Conservation (phyloP, 306 rosid species). For the Cicer pinnatifidum region DNA sequence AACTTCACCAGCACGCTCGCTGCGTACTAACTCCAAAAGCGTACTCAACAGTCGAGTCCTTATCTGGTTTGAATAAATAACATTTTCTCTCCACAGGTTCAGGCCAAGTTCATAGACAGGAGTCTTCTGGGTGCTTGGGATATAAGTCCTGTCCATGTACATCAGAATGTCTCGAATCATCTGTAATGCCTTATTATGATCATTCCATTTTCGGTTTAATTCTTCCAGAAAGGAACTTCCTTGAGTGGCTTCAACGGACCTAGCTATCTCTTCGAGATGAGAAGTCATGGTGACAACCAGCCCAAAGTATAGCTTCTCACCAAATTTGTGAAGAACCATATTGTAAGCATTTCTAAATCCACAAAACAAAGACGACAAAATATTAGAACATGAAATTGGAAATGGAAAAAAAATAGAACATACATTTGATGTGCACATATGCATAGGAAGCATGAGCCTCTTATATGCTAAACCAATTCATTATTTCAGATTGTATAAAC, state of each 20-base stretch:
- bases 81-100: slow-evolving; percentile 82
- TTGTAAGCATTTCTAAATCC: slow-evolving; percentile 80
- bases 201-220: slow-evolving; percentile 80
- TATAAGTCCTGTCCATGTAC: slow-evolving; percentile 92
- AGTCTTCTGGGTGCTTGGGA: slow-evolving; percentile 61
- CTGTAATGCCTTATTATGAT: slow-evolving; percentile 76
- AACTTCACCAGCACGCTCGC: slow-evolving; percentile 77
- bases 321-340: slow-evolving; percentile 92
- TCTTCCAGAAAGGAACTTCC: slow-evolving; percentile 81
- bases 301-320: slow-evolving; percentile 82
- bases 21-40: slow-evolving; percentile 67
- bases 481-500: slow-evolving; percentile 11
- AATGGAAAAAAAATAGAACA: not conserved
- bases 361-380: slow-evolving; percentile 25
- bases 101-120: slow-evolving; percentile 84
- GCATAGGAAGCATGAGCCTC: slow-evolving; percentile 21
- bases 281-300: slow-evolving; percentile 69
- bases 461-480: not conserved
- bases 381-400: slow-evolving; percentile 36
- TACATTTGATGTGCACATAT: slow-evolving; percentile 4
- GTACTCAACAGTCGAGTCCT: slow-evolving; percentile 63
- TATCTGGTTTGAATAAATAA: slow-evolving; percentile 66
- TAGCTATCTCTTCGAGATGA: slow-evolving; percentile 74
- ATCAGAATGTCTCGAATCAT: slow-evolving; percentile 82
- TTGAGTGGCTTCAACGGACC: slow-evolving; percentile 70